Conservation (phyloP, 2,329 filamentous ascomycete genomes). For the Cyphellophora attinorum region DNA sequence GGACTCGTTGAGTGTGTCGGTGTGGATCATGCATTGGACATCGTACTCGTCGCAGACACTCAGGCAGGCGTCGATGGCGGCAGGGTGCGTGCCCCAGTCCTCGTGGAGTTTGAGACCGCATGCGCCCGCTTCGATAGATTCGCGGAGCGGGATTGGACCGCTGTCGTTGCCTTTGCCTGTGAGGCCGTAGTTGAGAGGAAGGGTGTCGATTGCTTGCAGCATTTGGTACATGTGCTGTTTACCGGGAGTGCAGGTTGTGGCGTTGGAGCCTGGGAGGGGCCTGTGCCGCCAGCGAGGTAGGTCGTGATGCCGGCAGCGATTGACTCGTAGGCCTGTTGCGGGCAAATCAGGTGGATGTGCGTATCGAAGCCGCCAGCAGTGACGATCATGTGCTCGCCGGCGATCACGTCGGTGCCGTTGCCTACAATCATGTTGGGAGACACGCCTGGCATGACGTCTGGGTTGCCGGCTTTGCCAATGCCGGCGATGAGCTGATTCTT, state of each 20-base stretch:
- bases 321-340: conserved; percentile 78
- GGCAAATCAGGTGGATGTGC: conserved; percentile 92
- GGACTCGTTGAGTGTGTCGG: conserved; percentile 90
- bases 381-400: conserved; percentile 80
- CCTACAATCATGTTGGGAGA: conserved; percentile 70
- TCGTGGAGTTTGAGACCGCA: conserved; percentile 92
- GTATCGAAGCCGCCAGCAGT: conserved; percentile 85
- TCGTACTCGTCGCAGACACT: conserved; percentile 82
- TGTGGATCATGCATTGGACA: conserved; percentile 89
- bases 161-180: conserved; percentile 92
- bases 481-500: conserved; percentile 77
- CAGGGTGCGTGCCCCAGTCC: conserved; percentile 88
- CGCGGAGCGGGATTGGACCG: conserved; percentile 57
- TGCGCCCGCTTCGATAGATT: conserved; percentile 74
- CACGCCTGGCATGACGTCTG: conserved; percentile 92
- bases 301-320: conserved; percentile 82
- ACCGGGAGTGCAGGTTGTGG: conserved; percentile 87
- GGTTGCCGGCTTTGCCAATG: conserved; percentile 91
- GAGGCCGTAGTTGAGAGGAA: conserved; percentile 82
- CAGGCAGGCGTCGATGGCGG: conserved; percentile 81
- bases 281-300: conserved; percentile 81
- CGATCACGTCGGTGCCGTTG: conserved; percentile 82
- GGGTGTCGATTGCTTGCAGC: conserved; percentile 72
- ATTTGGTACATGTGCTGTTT: conserved; percentile 76
- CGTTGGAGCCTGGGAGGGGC: conserved; percentile 83